Evolutionary conservation across 768 basidiomycete genomes (phyloP).

Genomic region (Podaxis rugospora): DNA sequence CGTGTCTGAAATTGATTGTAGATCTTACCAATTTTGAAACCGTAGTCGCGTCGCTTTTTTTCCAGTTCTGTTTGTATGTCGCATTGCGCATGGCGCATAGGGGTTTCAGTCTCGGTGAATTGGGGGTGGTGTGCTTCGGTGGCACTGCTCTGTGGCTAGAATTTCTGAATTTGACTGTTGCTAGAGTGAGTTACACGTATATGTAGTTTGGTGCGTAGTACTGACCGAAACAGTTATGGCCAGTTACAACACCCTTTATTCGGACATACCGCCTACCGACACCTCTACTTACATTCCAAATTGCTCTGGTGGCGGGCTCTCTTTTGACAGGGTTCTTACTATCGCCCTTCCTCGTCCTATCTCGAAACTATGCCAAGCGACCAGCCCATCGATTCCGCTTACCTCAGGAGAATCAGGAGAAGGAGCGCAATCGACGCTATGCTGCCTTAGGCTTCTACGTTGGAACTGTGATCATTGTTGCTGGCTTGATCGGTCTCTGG

Average conservation of each 20-base stretch:
- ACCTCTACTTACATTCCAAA: conserved; percentile 86
- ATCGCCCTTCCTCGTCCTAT: conserved; percentile 89
- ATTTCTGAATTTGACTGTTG: conserved; percentile 76
- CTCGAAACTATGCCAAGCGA: conserved; percentile 85
- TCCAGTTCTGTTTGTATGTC: conserved; percentile 87
- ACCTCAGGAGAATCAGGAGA: conserved; percentile 86
- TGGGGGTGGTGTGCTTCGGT: conserved; percentile 84
- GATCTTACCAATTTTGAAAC: conserved; percentile 80
- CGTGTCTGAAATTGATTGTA: conserved; percentile 24
- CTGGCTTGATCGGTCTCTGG: conserved; percentile 87
- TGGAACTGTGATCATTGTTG: conserved; percentile 73
- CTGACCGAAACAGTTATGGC: conserved; percentile 58
- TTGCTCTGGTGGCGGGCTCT: conserved; percentile 89
- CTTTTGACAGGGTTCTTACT: conserved; percentile 91
- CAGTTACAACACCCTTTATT: conserved; percentile 74
- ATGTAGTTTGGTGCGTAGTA: neutral
- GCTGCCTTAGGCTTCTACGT: conserved; percentile 84
- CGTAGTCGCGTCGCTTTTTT: conserved; percentile 69
- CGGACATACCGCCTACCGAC: conserved; percentile 92
- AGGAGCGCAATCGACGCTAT: conserved; percentile 72
- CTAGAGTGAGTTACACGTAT: conserved; percentile 50
- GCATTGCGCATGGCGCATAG: conserved; percentile 87
- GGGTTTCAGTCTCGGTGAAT: conserved; percentile 94
- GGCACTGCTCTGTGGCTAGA: conserved; percentile 87
- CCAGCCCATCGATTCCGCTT: conserved; percentile 77